Evolutionary conservation across 805 yeast species (phyloP).

Genomic region (Saccharomycopsis capsularis): DNA sequence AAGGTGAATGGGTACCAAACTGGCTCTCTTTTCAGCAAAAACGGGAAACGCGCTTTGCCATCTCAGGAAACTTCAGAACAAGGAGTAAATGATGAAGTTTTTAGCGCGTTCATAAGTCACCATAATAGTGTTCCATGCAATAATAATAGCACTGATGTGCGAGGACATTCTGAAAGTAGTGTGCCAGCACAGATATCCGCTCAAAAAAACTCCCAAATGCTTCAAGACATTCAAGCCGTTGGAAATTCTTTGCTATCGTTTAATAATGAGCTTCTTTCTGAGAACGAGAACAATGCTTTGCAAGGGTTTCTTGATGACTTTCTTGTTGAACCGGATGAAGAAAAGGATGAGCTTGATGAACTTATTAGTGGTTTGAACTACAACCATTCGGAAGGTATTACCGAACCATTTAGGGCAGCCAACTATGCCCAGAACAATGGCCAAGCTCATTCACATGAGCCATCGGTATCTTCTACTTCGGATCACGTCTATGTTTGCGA

Average conservation of each 20-base stretch:
- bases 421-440: neutral
- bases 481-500: neutral
- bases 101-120: neutral
- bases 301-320: conserved; percentile 21
- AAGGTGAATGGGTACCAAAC: neutral
- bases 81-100: neutral
- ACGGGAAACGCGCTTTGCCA: neutral
- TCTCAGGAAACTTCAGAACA: neutral
- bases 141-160: neutral
- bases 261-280: conserved; percentile 14
- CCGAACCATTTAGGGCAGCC: no score
- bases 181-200: neutral
- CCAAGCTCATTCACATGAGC: neutral
- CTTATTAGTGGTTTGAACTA: conserved; percentile 7
- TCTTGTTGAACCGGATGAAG: conserved; percentile 15
- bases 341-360: conserved; percentile 7
- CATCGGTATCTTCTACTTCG: neutral
- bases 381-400: neutral
- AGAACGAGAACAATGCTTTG: conserved; percentile 18
- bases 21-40: neutral
- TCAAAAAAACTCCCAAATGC: neutral
- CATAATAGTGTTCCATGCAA: neutral
- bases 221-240: neutral
- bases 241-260: neutral
- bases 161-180: no score